phyloP scores from a whole-genome alignment of 345 rosid genomes.

The Lumnitzera racemosa region DNA sequence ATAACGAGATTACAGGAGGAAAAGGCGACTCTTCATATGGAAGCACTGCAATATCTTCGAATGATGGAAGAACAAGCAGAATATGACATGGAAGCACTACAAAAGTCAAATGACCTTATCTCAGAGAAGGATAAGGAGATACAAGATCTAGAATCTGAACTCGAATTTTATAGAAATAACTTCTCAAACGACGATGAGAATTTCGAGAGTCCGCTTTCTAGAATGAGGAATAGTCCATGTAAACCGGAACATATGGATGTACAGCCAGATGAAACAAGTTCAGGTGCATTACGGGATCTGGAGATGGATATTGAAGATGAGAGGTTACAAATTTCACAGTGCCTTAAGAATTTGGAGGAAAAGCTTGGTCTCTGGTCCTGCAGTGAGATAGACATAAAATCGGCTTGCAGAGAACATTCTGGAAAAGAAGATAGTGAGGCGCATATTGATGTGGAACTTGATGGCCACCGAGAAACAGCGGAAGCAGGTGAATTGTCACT shows the following conservation, averaged over 20 bases:
- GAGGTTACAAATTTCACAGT: constrained; percentile 26
- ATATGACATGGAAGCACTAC: constrained; percentile 91
- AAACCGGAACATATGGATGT: constrained; percentile 6
- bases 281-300: constrained; percentile 11
- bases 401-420: constrained; percentile 8
- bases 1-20: constrained; percentile 94
- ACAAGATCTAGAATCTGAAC: constrained; percentile 81
- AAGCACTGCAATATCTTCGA: constrained; percentile 80
- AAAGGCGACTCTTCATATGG: constrained; percentile 86
- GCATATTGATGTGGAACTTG: constrained; percentile 1
- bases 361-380: constrained; percentile 24
- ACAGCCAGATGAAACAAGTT: constrained; percentile 1
- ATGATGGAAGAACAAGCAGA: constrained; percentile 81
- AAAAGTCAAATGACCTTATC: constrained; percentile 66
- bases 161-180: constrained; percentile 55
- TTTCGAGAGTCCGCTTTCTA: neutral
- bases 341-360: constrained; percentile 42
- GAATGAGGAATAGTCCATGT: constrained; percentile 1
- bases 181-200: constrained; percentile 15
- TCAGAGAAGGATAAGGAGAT: constrained; percentile 74
- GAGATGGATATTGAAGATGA: constrained; percentile 45
- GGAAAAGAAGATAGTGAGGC: constrained; percentile 10
- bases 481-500: constrained; percentile 9
- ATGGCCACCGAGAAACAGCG: constrained; percentile 10
- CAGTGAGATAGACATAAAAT: constrained; percentile 12